Evolutionary conservation across 768 basidiomycete genomes (phyloP), one percentile per base, ranked within the genome.

Genomic region (Mrakia blollopis): DNA sequence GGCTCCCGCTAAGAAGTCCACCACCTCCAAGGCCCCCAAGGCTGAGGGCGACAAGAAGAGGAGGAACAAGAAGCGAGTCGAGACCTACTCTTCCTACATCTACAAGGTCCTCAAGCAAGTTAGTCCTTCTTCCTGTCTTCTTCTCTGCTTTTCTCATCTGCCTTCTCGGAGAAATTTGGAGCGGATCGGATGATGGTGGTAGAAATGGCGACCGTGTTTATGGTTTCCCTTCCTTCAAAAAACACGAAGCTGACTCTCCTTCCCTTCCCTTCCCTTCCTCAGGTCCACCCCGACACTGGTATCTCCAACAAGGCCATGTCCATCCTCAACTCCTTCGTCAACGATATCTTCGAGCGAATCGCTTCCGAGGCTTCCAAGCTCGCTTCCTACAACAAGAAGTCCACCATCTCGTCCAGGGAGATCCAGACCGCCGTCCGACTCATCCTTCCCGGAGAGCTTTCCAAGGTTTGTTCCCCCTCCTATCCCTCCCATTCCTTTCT

Each of bases 231-330:
- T n/a, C n/a, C n/a, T n/a, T n/a, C 16, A 60, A 5, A 11, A 41
- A 41, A 18, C 35, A 4, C 44, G 14, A 37, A 37, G 28, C 41
- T 68, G 23, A 25, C 41, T 37, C 67, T 71, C 25, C 18, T 30
- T 71, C 32, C 50, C 69, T 25, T 47, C 50, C 35, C 50, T 14
- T 23, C 97, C 80, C 88, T 97, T 81, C 97, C 92, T 86, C 96
- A 97, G 86, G 94, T 97, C 79, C 95, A 96, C 86, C 96, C 95
- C 72, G 94, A 96, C 81, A 96, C 94, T 74, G 95, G 95, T 91
- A 96, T 97, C 88, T 96, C 94, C 52, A 96, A 93, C 89, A 96
- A 96, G 85, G 91, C 91, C 2, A 93, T 94, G 92, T 90, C 91
- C 79, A 94, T 94, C 81, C 86, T 93, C 61, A 92, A 94, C 87